Evolutionary conservation across 2,329 filamentous ascomycete genomes (phyloP).

Genomic region (Calonectria henricotiae): DNA sequence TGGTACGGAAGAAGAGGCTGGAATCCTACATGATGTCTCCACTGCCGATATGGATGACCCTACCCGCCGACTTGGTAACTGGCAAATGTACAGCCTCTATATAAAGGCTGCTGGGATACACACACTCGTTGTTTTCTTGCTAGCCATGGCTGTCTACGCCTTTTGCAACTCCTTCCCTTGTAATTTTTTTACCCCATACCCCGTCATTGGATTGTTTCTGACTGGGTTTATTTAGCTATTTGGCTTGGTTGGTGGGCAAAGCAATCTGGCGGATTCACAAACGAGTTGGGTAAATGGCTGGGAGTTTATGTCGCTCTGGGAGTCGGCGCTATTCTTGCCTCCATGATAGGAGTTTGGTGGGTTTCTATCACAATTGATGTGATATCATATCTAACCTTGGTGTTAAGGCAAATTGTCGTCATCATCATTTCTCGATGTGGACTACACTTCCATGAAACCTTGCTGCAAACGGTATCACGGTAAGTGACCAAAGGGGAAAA

Average conservation of each 20-base stretch:
- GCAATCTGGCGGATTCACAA: constrained; percentile 10
- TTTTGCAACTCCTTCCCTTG: constrained; percentile 27
- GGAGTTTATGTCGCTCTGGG: constrained; percentile 29
- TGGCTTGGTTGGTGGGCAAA: constrained; percentile 33
- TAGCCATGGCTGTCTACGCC: constrained; percentile 28
- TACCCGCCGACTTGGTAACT: constrained; percentile 27
- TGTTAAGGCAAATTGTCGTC: constrained; percentile 26
- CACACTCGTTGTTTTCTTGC: constrained; percentile 13
- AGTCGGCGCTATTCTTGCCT: constrained; percentile 27
- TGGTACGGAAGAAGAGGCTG: background rate
- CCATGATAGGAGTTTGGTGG: constrained; percentile 27
- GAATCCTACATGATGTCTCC: background rate
- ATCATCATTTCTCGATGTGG: constrained; percentile 30
- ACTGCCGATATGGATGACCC: constrained; percentile 22
- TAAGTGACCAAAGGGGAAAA: background rate
- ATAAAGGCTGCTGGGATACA: constrained; percentile 11
- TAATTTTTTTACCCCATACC: background rate
- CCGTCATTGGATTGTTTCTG: background rate
- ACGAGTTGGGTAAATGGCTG: constrained; percentile 28
- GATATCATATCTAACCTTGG: background rate
- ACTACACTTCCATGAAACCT: constrained; percentile 26
- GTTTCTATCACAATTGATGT: background rate
- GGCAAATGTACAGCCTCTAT: constrained; percentile 29
- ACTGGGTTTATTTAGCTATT: background rate
- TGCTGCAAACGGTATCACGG: constrained; percentile 29